Evolutionary conservation across 495 filamentous ascomycete species (phyloP).

Genomic region (Penicillium angulare): DNA sequence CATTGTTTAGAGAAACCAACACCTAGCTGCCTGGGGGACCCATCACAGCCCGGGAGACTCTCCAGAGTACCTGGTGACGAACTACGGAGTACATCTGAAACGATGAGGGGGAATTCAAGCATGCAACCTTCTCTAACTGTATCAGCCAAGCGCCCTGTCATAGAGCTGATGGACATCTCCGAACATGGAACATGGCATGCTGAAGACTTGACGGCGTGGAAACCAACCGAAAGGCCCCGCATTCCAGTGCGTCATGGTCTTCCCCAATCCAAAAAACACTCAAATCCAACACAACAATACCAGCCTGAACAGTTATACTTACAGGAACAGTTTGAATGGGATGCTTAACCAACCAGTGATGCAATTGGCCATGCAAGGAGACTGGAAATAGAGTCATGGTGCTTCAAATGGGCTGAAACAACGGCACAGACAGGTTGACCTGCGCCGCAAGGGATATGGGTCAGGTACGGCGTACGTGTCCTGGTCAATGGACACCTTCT

Average conservation of each 20-base stretch:
- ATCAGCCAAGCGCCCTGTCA: slow-evolving; percentile 9
- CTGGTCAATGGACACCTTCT: slow-evolving; percentile 9
- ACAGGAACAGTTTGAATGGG: neutral
- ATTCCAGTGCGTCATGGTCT: slow-evolving; percentile 21
- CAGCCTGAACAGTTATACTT: neutral
- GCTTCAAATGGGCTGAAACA: slow-evolving; percentile 9
- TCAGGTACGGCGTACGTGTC: slow-evolving; percentile 31
- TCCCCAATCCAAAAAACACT: slow-evolving; percentile 3
- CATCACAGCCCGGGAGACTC: neutral
- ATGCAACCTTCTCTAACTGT: neutral
- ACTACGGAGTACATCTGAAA: neutral
- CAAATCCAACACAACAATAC: too few species aligned
- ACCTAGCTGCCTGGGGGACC: neutral
- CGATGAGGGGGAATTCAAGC: neutral
- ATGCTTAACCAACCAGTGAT: slow-evolving; percentile 9
- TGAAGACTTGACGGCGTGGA: slow-evolving; percentile 12
- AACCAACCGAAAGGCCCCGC: slow-evolving; percentile 24
- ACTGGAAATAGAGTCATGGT: neutral
- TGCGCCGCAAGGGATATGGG: slow-evolving; percentile 28
- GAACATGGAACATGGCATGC: slow-evolving; percentile 20
- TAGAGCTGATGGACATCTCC: too few species aligned
- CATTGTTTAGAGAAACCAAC: slow-evolving; percentile 7
- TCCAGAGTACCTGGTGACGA: too few species aligned
- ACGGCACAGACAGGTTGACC: slow-evolving; percentile 5
- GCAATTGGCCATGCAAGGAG: slow-evolving; percentile 22